phyloP scores from a whole-genome alignment of 1,139 yeast genomes.

The Candida albicans region DNA sequence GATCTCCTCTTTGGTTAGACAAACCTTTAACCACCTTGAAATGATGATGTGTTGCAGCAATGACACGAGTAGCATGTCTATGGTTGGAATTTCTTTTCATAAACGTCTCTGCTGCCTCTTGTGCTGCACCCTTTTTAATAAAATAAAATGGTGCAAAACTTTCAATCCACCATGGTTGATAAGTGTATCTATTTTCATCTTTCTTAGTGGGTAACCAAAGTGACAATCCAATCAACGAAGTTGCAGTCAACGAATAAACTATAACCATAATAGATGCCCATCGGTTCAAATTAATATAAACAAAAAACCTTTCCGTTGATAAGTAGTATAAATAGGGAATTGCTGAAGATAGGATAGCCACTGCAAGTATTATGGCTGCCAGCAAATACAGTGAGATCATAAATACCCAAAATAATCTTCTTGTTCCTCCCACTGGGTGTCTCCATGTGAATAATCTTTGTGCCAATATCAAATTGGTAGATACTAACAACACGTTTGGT shows the following conservation, averaged over 20 bases:
- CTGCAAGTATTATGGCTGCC: conserved; percentile 29
- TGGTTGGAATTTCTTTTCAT: conserved; percentile 47
- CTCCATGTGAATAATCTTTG: conserved; percentile 48
- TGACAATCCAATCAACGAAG: conserved; percentile 49
- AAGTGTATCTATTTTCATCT: conserved; percentile 44
- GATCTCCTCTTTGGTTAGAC: conserved; percentile 38
- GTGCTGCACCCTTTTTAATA: conserved; percentile 38
- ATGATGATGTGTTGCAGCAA: conserved; percentile 47
- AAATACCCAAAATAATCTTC: conserved; percentile 33
- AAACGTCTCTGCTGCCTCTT: conserved; percentile 41
- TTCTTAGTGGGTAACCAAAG: conserved; percentile 56
- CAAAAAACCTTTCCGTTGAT: conserved; percentile 12
- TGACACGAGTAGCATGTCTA: conserved; percentile 44
- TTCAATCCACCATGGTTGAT: conserved; percentile 52
- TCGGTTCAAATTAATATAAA: conserved; percentile 7
- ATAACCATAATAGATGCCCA: conserved; percentile 52
- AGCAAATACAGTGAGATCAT: conserved; percentile 34
- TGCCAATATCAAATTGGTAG: conserved; percentile 40
- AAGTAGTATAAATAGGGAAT: conserved; percentile 36
- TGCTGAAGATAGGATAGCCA: conserved; percentile 35
- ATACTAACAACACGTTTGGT: conserved; percentile 34
- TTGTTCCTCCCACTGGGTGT: conserved; percentile 48
- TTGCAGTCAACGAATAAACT: conserved; percentile 56
- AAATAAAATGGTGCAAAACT: conserved; percentile 44
- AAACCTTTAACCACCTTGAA: conserved; percentile 42